These are phyloP conservation scores for Chaetomium sp. DNA, from an alignment of 2,329 filamentous ascomycete genomes.

Conservation along the genomic window DNA sequence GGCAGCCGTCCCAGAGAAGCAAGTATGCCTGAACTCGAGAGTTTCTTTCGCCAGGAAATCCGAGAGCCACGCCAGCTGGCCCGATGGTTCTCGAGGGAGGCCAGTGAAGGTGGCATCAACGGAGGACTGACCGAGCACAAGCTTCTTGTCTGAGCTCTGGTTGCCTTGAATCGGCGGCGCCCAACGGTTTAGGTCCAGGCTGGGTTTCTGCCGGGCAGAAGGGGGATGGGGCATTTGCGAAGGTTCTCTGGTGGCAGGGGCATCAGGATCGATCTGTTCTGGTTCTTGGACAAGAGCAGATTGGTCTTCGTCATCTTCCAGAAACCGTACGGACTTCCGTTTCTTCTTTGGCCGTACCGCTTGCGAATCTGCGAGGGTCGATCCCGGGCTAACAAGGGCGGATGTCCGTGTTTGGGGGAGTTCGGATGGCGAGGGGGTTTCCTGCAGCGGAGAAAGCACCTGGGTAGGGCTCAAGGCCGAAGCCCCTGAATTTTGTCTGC, in stretches of 20 bases:
- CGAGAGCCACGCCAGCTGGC: constrained; percentile 30
- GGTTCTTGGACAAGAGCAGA: constrained; percentile 29
- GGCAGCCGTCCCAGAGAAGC: constrained; percentile 35
- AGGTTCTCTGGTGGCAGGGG: not conserved
- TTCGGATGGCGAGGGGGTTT: not conserved
- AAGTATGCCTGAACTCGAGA: constrained; percentile 38
- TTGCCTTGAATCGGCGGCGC: not conserved
- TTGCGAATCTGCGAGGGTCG: not conserved
- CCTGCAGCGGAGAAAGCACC: constrained; percentile 8
- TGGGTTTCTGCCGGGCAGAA: not conserved
- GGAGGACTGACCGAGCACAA: constrained; percentile 31
- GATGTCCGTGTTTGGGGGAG: not conserved
- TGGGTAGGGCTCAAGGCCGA: constrained; percentile 13
- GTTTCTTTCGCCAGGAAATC: constrained; percentile 34
- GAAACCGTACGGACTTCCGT: constrained; percentile 46
- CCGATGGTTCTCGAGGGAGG: constrained; percentile 30
- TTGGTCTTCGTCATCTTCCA: constrained; percentile 31
- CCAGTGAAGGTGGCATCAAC: constrained; percentile 36
- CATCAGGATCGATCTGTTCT: constrained; percentile 34
- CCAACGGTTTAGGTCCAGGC: constrained; percentile 2
- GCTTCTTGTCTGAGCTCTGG: constrained; percentile 32
- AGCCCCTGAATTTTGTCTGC: constrained; percentile 14
- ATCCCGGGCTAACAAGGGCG: not conserved
- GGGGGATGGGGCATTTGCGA: not conserved
- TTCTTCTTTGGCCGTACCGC: constrained; percentile 34